A percentile compares a stretch with the other conserved stretches of the same genome.
Conservation (phyloP, 768 basidiomycete species). For the Podaxis carcinomalis region DNA sequence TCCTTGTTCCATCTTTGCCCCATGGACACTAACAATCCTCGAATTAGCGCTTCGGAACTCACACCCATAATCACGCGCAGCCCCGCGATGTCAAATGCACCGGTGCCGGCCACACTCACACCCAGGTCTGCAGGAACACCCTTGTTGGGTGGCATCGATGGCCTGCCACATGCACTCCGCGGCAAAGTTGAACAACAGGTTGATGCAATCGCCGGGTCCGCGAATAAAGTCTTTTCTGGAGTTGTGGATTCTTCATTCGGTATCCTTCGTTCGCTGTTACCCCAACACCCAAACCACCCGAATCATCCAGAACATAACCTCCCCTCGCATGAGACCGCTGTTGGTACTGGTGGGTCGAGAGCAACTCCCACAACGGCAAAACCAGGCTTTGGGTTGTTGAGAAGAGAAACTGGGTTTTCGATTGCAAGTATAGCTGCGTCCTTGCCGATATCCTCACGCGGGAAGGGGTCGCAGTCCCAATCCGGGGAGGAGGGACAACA, state of each 20-base stretch:
- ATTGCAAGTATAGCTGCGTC: slow-evolving; percentile 70
- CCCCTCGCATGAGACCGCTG: too few species aligned
- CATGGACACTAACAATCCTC: neutral
- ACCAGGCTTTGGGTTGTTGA: slow-evolving; percentile 57
- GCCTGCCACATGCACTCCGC: slow-evolving; percentile 54
- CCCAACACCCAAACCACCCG: slow-evolving; percentile 19
- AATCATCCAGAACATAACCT: too few species aligned
- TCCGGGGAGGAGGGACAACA: slow-evolving; percentile 43
- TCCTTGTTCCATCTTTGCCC: neutral
- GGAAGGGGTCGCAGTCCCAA: slow-evolving; percentile 18
- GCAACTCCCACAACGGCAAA: neutral
- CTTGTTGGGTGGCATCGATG: slow-evolving; percentile 22
- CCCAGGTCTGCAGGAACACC: neutral
- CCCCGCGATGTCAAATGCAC: slow-evolving; percentile 42
- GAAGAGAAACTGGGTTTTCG: slow-evolving; percentile 72
- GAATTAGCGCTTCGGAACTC: slow-evolving; percentile 64
- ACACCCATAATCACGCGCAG: slow-evolving; percentile 72
- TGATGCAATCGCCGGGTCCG: slow-evolving; percentile 76
- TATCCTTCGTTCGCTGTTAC: slow-evolving; percentile 77
- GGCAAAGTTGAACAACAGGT: slow-evolving; percentile 75
- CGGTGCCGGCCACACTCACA: slow-evolving; percentile 23
- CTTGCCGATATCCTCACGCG: slow-evolving; percentile 47
- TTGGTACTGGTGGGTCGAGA: neutral
- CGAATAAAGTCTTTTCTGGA: slow-evolving; percentile 78
- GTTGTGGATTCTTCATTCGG: slow-evolving; percentile 91